A percentile compares a stretch with the other conserved stretches of the same genome.
phyloP scores from a whole-genome alignment of 345 rosid genomes.

The Gossypium australe region DNA sequence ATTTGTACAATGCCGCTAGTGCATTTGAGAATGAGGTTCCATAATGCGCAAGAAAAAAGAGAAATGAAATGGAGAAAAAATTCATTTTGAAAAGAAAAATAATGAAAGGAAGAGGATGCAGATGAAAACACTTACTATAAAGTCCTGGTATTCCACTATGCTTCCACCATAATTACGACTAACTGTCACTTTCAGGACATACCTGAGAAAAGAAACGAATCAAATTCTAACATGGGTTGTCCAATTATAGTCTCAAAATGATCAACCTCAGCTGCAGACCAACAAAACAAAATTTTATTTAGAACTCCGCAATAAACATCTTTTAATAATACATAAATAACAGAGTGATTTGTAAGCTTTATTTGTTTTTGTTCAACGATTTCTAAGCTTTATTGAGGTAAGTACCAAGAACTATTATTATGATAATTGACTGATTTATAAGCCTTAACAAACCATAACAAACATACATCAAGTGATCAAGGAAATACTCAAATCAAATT shows the following conservation, averaged over 20 bases:
- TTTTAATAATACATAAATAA: neutral
- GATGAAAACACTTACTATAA: conserved; percentile 49
- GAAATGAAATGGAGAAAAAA: neutral
- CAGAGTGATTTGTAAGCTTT: neutral
- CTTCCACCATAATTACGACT: conserved; percentile 90
- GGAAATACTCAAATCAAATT: neutral
- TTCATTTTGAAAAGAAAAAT: neutral
- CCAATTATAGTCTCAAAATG: neutral
- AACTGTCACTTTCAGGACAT: conserved; percentile 84
- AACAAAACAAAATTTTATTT: neutral
- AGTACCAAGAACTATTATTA: neutral
- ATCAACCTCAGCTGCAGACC: neutral
- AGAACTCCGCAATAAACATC: neutral
- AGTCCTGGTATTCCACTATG: conserved; percentile 85
- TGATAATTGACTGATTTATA: neutral
- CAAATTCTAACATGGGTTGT: neutral
- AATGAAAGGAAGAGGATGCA: neutral
- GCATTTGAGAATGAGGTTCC: neutral
- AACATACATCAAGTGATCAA: neutral
- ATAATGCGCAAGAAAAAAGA: neutral
- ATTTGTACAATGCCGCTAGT: neutral
- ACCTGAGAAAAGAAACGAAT: conserved; percentile 40
- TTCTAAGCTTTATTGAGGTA: neutral
- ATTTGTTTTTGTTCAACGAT: no score
- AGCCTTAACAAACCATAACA: neutral